Base-by-base conservation (phyloP, 2,329 filamentous ascomycete species). In the Dactylellina haptotyla region DNA sequence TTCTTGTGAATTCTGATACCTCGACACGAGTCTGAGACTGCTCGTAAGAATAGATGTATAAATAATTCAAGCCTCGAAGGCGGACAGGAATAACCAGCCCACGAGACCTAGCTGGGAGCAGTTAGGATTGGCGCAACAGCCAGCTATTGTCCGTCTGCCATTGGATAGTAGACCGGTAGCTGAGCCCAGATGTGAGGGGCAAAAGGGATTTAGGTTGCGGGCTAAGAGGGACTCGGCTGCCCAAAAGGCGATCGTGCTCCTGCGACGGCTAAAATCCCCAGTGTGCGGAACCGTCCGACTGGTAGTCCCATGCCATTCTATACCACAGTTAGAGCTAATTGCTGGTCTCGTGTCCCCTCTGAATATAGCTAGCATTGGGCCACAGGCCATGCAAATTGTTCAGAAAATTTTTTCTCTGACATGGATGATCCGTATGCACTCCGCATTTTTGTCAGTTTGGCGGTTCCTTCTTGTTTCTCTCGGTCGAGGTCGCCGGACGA, bases 391-490 rank as follows among this genome's bases (percentile, higher is more conserved):
- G 62, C 62, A 66, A 34, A 41, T 51, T 50, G 34, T 66, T n/a
- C n/a, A n/a, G n/a, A 39, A 56, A 58, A 57, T 50, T 54, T 64
- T 66, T 23, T 16, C n/a, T 8, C 50, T 30, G 23, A 26, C 23
- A 37, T 54, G 16, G 25, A 18, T n/a, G 25, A 23, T 39, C 18
- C n/a, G 43, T 57, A 59, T 67, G 63, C 63, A 67, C 63, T 67
- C 63, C 63, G 63, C 63, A 67, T 67, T 67, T 67, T 67, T 37
- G 51, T 59, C n/a, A n/a, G n/a, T n/a, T n/a, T n/a, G n/a, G n/a
- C n/a, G n/a, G n/a, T n/a, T n/a, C 63, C 63, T 67, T 57, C 63
- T 59, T 5, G 43, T n/a, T 59, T 59, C 53, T 50, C 23, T 54
- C 63, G 63, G 59, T 67, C 59, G 63, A 54, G 37, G 32, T 18